Evolutionary conservation across 2,329 filamentous ascomycete genomes (phyloP).

Genomic region (Coleophoma crateriformis): DNA sequence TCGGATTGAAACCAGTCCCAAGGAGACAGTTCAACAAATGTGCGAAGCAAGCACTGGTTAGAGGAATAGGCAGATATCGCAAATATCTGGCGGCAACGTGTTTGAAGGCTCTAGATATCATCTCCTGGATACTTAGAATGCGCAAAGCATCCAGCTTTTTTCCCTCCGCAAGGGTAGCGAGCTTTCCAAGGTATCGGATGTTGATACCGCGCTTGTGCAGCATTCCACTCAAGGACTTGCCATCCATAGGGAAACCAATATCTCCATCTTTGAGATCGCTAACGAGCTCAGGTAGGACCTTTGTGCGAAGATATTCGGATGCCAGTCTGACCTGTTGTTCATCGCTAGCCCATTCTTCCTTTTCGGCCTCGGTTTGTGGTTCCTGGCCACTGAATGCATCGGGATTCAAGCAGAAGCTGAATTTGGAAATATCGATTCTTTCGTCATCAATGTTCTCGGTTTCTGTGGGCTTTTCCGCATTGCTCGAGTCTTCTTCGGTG

Average conservation of each 20-base stretch:
- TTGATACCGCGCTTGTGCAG: conserved; percentile 98
- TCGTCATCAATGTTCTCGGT: conserved; percentile 35
- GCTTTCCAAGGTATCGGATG: conserved; percentile 85
- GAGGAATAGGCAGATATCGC: conserved; percentile 70
- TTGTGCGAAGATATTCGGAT: conserved; percentile 69
- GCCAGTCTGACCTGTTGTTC: conserved; percentile 84
- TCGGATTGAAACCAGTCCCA: conserved; percentile 68
- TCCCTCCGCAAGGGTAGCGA: conserved; percentile 66
- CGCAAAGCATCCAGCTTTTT: conserved; percentile 72
- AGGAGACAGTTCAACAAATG: conserved; percentile 94
- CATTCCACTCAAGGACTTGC: conserved; percentile 80
- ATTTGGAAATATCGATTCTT: conserved; percentile 79
- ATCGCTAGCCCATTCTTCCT: conserved; percentile 73
- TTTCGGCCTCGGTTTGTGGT: conserved; percentile 87
- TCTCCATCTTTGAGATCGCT: conserved; percentile 87
- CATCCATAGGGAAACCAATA: conserved; percentile 97
- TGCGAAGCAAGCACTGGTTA: conserved; percentile 73
- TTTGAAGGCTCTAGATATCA: conserved; percentile 94
- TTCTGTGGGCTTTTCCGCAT: conserved; percentile 24
- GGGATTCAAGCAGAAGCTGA: conserved; percentile 85
- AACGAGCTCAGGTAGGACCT: conserved; percentile 78
- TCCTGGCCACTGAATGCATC: conserved; percentile 92
- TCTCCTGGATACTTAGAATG: conserved; percentile 79
- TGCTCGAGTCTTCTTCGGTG: conserved; percentile 29
- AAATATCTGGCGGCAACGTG: conserved; percentile 79